These are phyloP conservation scores for Auricularia heimuer DNA, from an alignment of 768 basidiomycete genomes.

Conservation along the genomic window DNA sequence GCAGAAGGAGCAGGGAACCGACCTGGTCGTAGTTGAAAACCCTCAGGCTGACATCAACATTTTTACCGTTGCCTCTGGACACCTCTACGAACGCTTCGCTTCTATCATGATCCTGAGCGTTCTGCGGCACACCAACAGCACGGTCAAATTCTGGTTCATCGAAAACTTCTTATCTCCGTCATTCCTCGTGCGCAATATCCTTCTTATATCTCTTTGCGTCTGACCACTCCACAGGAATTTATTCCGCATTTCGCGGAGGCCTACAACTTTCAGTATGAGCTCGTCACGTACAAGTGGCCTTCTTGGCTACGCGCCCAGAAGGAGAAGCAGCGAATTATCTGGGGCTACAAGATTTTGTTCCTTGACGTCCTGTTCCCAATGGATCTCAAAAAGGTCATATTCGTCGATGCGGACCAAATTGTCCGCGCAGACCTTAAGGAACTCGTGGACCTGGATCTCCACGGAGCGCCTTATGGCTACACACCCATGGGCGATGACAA, in stretches of 20 bases:
- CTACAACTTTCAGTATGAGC: slow-evolving; percentile 91
- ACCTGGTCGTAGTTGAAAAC: slow-evolving; percentile 11
- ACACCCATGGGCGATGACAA: slow-evolving; percentile 98
- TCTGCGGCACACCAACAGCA: slow-evolving; percentile 83
- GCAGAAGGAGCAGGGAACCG: slow-evolving; percentile 8
- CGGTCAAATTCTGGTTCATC: slow-evolving; percentile 99
- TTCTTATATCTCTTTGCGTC: neutral
- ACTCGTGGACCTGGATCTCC: slow-evolving; percentile 83
- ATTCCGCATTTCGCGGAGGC: slow-evolving; percentile 85
- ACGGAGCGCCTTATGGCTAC: slow-evolving; percentile 91
- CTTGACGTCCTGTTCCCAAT: slow-evolving; percentile 98
- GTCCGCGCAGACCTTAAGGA: slow-evolving; percentile 94
- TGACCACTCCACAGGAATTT: slow-evolving; percentile 55
- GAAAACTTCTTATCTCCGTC: slow-evolving; percentile 98
- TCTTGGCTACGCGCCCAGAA: slow-evolving; percentile 94
- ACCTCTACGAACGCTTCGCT: slow-evolving; percentile 95
- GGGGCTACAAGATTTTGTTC: slow-evolving; percentile 99
- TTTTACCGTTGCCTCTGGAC: slow-evolving; percentile 95
- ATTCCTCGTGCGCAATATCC: slow-evolving; percentile 58
- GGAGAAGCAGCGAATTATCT: slow-evolving; percentile 97
- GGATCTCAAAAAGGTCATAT: slow-evolving; percentile 98
- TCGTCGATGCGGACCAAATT: slow-evolving; percentile 97
- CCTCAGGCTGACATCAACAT: slow-evolving; percentile 92
- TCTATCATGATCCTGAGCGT: slow-evolving; percentile 99
- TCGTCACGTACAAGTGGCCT: slow-evolving; percentile 99